phyloP scores from a whole-genome alignment of 2,329 filamentous ascomycete species.

The Pseudogymnoascus pannorum region DNA sequence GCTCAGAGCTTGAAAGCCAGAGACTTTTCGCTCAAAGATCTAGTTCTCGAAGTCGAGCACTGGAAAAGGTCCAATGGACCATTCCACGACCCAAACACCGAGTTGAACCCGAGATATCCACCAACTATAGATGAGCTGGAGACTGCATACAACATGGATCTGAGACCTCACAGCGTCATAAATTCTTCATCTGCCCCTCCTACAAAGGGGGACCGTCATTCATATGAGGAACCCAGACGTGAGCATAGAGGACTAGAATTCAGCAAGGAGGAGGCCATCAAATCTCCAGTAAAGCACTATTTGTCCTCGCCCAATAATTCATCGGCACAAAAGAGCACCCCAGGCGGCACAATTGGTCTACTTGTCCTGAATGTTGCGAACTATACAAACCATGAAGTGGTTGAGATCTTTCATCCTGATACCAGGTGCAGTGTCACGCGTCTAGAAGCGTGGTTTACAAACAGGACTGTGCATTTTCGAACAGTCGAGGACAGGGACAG shows the following conservation, averaged over 20 bases:
- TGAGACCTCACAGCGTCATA: neutral
- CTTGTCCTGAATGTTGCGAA: neutral
- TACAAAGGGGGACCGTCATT: neutral
- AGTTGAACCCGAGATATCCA: neutral
- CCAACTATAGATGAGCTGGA: neutral
- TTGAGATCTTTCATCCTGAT: neutral
- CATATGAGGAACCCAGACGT: neutral
- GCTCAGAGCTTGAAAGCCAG: slow-evolving; percentile 17
- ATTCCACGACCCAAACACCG: neutral
- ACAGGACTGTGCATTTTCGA: neutral
- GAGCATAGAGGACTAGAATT: neutral
- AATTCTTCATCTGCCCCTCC: neutral
- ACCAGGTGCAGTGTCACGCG: neutral
- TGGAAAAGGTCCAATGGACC: slow-evolving; percentile 15
- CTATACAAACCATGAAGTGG: neutral
- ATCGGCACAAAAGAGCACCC: neutral
- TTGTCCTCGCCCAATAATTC: neutral
- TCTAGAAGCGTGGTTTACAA: neutral
- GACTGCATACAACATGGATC: neutral
- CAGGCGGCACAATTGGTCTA: neutral
- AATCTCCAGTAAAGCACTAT: neutral
- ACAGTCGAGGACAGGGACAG: neutral
- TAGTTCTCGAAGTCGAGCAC: slow-evolving; percentile 14
- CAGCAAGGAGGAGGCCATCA: neutral
- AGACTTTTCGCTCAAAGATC: slow-evolving; percentile 13